Evolutionary conservation across 345 rosid species (phyloP).

Genomic region (Gossypium sturtianum): DNA sequence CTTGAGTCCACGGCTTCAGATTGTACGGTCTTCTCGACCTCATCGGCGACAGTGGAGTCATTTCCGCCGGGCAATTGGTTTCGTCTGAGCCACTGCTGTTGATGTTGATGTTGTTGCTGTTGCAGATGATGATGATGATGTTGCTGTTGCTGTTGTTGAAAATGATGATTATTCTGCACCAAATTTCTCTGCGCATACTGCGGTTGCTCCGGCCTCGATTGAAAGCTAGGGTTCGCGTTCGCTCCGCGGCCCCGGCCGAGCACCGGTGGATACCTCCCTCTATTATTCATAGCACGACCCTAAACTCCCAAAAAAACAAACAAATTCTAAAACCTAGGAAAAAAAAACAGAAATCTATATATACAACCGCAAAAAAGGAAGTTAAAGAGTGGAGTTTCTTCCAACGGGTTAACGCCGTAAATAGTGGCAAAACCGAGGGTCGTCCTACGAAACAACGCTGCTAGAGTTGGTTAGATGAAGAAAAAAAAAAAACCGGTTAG

Average conservation of each 20-base stretch:
- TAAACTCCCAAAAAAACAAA: not conserved
- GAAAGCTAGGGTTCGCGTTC: slow-evolving; percentile 41
- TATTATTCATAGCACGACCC: slow-evolving; percentile 60
- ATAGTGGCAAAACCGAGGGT: slow-evolving; percentile 16
- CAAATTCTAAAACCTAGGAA: not conserved
- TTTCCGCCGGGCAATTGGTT: slow-evolving; percentile 36
- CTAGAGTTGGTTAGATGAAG: slow-evolving; percentile 1
- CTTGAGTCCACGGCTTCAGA: slow-evolving; percentile 76
- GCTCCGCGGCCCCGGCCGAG: slow-evolving; percentile 62
- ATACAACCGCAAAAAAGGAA: not conserved
- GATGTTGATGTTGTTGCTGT: slow-evolving; percentile 39
- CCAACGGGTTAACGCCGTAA: not conserved
- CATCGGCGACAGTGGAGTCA: slow-evolving; percentile 33
- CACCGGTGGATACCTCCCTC: slow-evolving; percentile 79
- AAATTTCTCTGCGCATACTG: slow-evolving; percentile 54
- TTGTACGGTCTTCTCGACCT: slow-evolving; percentile 77
- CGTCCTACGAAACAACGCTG: not conserved
- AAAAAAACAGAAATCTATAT: not conserved
- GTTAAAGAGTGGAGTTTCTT: slow-evolving; percentile 19
- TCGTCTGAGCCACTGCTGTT: slow-evolving; percentile 62
- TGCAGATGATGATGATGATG: slow-evolving; percentile 27
- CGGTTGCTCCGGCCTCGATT: slow-evolving; percentile 37
- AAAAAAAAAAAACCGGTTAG: not conserved
- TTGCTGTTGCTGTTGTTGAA: slow-evolving; percentile 19
- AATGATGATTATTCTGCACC: slow-evolving; percentile 34